Base-by-base conservation (phyloP, 768 basidiomycete species). In the Collybia sp. region DNA sequence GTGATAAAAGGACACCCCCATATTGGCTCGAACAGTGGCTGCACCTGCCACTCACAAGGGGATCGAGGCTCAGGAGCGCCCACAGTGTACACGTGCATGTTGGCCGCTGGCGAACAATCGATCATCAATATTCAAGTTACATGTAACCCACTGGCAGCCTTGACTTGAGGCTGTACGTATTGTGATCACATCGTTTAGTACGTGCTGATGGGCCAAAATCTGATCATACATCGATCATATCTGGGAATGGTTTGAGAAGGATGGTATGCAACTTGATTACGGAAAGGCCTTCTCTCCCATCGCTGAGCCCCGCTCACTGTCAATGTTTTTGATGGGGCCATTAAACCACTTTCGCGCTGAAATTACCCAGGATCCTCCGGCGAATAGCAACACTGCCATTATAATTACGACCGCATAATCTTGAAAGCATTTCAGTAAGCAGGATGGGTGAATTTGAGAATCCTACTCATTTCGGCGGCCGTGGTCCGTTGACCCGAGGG, bases 321-420 rank as follows among this genome's bases (percentile, higher is more conserved):
- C 65, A 11, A 78, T 58, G 43, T 73, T 86, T 52, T 66, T 62
- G 41, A 86, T 67, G 13, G 85, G 85, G 0, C 85, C 85, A 17
- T 63, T 71, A 65, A 87, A 88, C 85, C 85, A 88, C 47, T 81
- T 77, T 31, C 64, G 76, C 1, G 85, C 85, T 17, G 83, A 85
- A 3, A 81, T 30, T 5, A 81, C 59, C 85, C 85, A 88, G 5
- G 79, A 84, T 3, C 71, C 44, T 1, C 77, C 63, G 1, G 85
- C 80, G 53, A 85, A 84, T 12, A 83, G 56, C 58, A 86, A 83
- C 4, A 87, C 82, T 1, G 66, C 67, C 67, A 73, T 69, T 56
- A 86, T 74, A 46, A 86, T 76, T 11, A 85, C 81, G 20, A 84
- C 75, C 1, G 83, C 71, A 54, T 85, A 86, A 57, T 87, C 85